Evolutionary conservation across 495 filamentous ascomycete genomes (phyloP).

Genomic region (Penicillium salamii): DNA sequence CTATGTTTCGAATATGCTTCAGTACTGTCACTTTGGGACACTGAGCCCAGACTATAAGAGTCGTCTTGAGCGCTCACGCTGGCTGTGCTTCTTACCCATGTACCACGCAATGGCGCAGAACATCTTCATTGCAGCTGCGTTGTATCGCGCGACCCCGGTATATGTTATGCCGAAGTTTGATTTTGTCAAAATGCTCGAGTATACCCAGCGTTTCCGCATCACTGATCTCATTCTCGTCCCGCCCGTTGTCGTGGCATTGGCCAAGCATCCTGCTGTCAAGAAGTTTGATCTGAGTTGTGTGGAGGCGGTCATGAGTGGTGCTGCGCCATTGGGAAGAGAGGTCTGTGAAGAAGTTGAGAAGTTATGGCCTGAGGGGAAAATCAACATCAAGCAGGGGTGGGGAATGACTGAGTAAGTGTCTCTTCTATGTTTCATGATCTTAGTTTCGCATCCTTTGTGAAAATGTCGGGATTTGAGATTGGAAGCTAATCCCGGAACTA

Average conservation of each 20-base stretch:
- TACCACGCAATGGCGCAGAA: slow-evolving; percentile 66
- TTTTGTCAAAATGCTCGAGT: slow-evolving; percentile 65
- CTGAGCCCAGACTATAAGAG: slow-evolving; percentile 47
- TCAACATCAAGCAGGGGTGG: slow-evolving; percentile 75
- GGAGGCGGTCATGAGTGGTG: slow-evolving; percentile 54
- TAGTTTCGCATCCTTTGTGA: neutral
- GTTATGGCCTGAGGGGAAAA: slow-evolving; percentile 52
- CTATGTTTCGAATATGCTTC: slow-evolving; percentile 67
- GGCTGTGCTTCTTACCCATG: slow-evolving; percentile 66
- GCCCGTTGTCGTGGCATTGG: slow-evolving; percentile 68
- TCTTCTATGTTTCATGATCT: too few relatives aligned
- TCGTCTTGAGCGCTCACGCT: slow-evolving; percentile 23
- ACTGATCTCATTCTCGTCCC: slow-evolving; percentile 61
- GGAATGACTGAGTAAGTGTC: slow-evolving; percentile 78
- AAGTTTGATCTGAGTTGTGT: slow-evolving; percentile 70
- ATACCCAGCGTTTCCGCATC: slow-evolving; percentile 66
- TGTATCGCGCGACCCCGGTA: slow-evolving; percentile 44
- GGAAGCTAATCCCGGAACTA: neutral
- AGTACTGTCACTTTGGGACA: slow-evolving; percentile 46
- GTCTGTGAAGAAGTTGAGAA: slow-evolving; percentile 56
- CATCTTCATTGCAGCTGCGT: slow-evolving; percentile 43
- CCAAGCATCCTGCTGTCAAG: slow-evolving; percentile 62
- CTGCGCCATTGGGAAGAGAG: slow-evolving; percentile 64
- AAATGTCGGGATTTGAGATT: neutral
- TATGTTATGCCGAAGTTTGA: slow-evolving; percentile 76